phyloP scores from a whole-genome alignment of 768 basidiomycete genomes.

The Russula ochroleuca region DNA sequence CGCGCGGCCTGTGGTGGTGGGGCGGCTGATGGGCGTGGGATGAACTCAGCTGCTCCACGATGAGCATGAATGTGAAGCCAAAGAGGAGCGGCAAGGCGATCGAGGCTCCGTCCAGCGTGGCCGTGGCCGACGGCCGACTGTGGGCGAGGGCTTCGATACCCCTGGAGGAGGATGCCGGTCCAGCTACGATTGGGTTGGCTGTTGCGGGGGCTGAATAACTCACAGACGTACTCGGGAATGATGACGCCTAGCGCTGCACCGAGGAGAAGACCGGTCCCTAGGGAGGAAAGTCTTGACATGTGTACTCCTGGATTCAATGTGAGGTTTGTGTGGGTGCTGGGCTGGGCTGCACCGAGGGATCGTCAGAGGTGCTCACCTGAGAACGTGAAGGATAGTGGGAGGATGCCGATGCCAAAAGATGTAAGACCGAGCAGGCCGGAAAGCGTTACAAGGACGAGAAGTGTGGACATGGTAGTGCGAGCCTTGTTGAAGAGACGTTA shows the following conservation, averaged over 20 bases:
- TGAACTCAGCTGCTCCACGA: slow-evolving; percentile 60
- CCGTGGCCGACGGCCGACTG: slow-evolving; percentile 36
- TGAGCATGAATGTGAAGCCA: slow-evolving; percentile 61
- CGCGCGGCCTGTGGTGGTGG: slow-evolving; percentile 31
- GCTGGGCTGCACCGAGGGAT: neutral
- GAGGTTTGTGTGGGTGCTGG: slow-evolving; percentile 4
- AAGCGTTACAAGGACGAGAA: slow-evolving; percentile 51
- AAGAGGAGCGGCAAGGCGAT: slow-evolving; percentile 61
- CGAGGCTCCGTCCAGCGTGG: slow-evolving; percentile 42
- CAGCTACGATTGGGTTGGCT: neutral
- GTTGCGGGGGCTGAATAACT: neutral
- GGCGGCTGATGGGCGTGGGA: slow-evolving; percentile 48
- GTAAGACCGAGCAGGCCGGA: slow-evolving; percentile 54
- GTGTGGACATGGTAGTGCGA: slow-evolving; percentile 31
- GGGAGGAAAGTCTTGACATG: slow-evolving; percentile 45
- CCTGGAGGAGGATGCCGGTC: slow-evolving; percentile 40
- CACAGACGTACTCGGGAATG: slow-evolving; percentile 77
- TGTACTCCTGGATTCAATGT: slow-evolving; percentile 35
- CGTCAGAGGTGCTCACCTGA: slow-evolving; percentile 48
- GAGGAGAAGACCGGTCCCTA: slow-evolving; percentile 81
- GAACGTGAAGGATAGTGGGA: slow-evolving; percentile 70
- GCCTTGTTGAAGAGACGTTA: too few species aligned
- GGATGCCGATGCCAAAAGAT: slow-evolving; percentile 65
- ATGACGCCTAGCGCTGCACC: slow-evolving; percentile 90
- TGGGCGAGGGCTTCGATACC: slow-evolving; percentile 61